These are phyloP conservation scores for Rhodotorula sp. DNA, from an alignment of 1,284 basidiomycete species.

Conservation along the genomic window DNA sequence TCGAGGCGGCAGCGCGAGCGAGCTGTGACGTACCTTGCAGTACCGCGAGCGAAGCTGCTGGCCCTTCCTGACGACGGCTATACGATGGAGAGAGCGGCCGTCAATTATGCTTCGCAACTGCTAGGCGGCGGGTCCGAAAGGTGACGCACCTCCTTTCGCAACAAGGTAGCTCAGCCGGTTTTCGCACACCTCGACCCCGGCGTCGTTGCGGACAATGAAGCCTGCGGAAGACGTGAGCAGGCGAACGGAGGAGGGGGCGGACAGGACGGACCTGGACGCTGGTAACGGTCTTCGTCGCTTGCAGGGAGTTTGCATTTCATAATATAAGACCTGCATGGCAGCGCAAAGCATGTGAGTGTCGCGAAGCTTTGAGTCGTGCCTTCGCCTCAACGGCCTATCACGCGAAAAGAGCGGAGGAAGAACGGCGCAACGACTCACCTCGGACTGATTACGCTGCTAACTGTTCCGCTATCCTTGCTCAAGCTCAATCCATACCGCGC, in stretches of 20 bases:
- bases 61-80: constrained; percentile 74
- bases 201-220: constrained; percentile 61
- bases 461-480: constrained; percentile 57
- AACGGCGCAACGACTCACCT: constrained; percentile 54
- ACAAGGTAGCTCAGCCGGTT: constrained; percentile 66
- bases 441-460: constrained; percentile 72
- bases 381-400: constrained; percentile 66
- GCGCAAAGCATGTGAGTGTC: constrained; percentile 58
- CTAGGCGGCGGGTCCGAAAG: not conserved
- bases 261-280: constrained; percentile 64
- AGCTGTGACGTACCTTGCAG: constrained; percentile 60
- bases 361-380: constrained; percentile 53
- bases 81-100: too few species aligned
- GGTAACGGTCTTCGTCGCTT: constrained; percentile 70
- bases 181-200: constrained; percentile 71
- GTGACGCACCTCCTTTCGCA: constrained; percentile 58
- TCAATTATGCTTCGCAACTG: not conserved
- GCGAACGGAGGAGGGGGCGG: too few species aligned
- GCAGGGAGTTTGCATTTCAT: constrained; percentile 84
- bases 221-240: constrained; percentile 54
- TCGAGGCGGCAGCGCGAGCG: too few species aligned
- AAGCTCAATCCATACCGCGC: constrained; percentile 73
- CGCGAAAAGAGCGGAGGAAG: too few species aligned
- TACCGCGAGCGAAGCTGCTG: constrained; percentile 74
- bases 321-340: constrained; percentile 56